Evolutionary conservation across 208 protist genomes (phyloP), one percentile per base, ranked within the genome.

Genomic region (Trypanosoma rangeli): DNA sequence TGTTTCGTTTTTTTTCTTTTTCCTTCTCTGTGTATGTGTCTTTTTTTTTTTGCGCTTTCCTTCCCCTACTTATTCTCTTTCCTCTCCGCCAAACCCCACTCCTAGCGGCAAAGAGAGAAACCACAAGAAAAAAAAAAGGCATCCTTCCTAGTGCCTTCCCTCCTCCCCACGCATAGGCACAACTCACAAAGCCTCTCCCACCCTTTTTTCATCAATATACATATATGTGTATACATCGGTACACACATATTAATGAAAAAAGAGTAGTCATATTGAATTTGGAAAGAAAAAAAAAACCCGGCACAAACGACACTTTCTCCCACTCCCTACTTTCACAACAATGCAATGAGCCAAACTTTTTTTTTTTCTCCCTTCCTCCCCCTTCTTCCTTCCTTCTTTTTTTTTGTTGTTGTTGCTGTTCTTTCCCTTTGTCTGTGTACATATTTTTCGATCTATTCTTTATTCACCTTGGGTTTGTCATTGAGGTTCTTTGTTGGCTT

Each of bases 181-280:
- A 13, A 13, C 37, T 10, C 37, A 42, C 37, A 4, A 42, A 42
- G 37, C 37, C 37, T 4, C 37, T 42, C 37, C 31, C 33, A 16
- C 42, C 29, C 28, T 29, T 5, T 8, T 59, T 39, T 59, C 55
- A 24, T 24, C 16, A 42, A 28, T 42, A 64, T 33, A 64, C 15
- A 72, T 53, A 56, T 42, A 56, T 72, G 24, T 53, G 35, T 46
- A 52, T 59, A 24, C 29, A 20, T 53, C 5, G 5, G n/a, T 53
- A 53, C n/a, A 53, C 3, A 53, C n/a, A 24, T 20, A 53, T 53
- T 22, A 3, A 53, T 24, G n/a, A 22, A 15, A 26, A 53, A 26
- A 53, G 8, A 18, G n/a, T 53, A 15, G n/a, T 15, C 22, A 53
- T 22, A 53, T 15, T 22, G n/a, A 53, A 15, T 53, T 26, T 7